Percentiles rank a stretch among this genome's conserved stretches.
Conservation (phyloP, 163 green algal genomes). For the Scenedesmus sp. region DNA sequence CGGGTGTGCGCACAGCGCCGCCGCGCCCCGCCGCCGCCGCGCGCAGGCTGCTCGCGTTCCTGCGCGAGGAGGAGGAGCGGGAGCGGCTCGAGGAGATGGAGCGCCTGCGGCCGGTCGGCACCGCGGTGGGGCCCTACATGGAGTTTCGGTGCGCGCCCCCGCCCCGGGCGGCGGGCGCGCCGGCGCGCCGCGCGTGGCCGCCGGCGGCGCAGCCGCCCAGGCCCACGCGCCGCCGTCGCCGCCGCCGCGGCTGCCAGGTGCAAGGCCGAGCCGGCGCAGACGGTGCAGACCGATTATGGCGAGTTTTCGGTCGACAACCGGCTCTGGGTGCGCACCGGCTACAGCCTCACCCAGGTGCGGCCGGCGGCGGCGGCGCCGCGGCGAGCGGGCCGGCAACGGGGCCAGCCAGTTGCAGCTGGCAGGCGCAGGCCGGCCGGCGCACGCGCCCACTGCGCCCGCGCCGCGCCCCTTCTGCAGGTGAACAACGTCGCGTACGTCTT, state of each 20-base stretch:
- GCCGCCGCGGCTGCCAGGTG: slow-evolving; percentile 36
- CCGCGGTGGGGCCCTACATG: slow-evolving; percentile 70
- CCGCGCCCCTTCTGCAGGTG: too few species aligned
- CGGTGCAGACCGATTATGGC: slow-evolving; percentile 62
- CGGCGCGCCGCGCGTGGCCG: too few species aligned
- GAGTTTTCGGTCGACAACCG: slow-evolving; percentile 69
- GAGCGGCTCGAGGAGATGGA: slow-evolving; percentile 85
- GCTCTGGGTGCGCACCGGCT: slow-evolving; percentile 74
- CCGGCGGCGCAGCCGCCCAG: not conserved
- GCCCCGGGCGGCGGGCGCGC: too few species aligned
- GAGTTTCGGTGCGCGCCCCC: slow-evolving; percentile 69
- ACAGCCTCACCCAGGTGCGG: slow-evolving; percentile 63
- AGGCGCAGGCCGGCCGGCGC: too few species aligned
- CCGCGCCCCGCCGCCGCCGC: too few species aligned
- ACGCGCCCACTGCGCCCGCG: too few species aligned
- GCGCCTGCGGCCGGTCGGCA: slow-evolving; percentile 84
- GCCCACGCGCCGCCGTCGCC: not conserved
- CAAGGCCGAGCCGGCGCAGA: slow-evolving; percentile 67
- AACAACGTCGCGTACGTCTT: slow-evolving; percentile 77
- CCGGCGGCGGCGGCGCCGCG: not conserved
- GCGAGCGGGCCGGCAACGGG: not conserved
- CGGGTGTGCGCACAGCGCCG: too few species aligned
- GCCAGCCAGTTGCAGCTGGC: too few species aligned
- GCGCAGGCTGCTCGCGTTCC: slow-evolving; percentile 76
- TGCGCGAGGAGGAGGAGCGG: slow-evolving; percentile 85